Evolutionary conservation across 2,329 filamentous ascomycete species (phyloP), one percentile per base, ranked within the genome.

Genomic region (Fusarium mexicanum): DNA sequence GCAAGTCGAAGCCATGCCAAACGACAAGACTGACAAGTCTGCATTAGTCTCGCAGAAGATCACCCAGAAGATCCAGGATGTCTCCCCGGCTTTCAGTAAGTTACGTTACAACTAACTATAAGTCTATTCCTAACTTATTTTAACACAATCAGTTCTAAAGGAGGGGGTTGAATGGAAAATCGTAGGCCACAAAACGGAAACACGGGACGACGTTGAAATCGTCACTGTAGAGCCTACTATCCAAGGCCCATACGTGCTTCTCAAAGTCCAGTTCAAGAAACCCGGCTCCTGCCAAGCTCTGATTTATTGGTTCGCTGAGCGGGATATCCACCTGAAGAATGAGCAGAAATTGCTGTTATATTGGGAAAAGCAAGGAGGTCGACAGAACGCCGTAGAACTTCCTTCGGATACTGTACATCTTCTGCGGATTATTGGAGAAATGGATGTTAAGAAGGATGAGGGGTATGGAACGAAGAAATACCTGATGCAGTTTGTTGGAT

Each of bases 221-320:
- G 3, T 2, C 14, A n/a, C 46, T 1, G 14, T 48, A 6, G 14
- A 31, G 47, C 47, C 29, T 0, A 50, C 2, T n/a, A 2, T 31
- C 7, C 29, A 50, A 17, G 47, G 29, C 7, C 47, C 29, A n/a
- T 50, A 31, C 7, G 20, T 50, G 0, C 29, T 31, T 0, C 47
- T 50, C 10, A n/a, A 3, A 0, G 47, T 50, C 14, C 3, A n/a
- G 29, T n/a, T 18, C 3, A 48, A 29, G 14, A 13, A 31, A 0
- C 14, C 47, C 10, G 3, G 4, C 5, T 50, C 29, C 20, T 20
- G 47, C 47, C 29, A 31, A 2, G 6, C 20, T 31, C 29, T n/a
- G 13, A 2, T 48, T n/a, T 20, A 31, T n/a, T 50, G 29, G 26
- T 50, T 50, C 10, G 3, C 47, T 12, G 29, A 50, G 20, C 29